Evolutionary conservation across 306 rosid genomes (phyloP).

Genomic region (Vicia sativa): DNA sequence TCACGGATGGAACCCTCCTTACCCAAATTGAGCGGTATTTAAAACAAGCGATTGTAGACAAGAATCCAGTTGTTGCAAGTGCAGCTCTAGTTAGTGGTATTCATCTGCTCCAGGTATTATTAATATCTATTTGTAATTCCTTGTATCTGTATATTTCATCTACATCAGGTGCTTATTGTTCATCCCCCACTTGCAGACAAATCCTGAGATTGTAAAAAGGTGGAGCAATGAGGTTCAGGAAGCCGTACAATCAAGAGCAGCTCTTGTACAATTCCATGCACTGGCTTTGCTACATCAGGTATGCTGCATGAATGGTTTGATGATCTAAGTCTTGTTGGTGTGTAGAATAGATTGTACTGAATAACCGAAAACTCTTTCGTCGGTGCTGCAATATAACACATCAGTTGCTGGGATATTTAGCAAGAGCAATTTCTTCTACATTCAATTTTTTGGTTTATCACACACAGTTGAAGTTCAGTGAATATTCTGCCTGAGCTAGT

Average conservation of each 20-base stretch:
- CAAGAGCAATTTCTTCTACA: not conserved
- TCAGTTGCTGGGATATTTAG: constrained; percentile 3
- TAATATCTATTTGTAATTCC: not conserved
- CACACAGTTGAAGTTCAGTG: not conserved
- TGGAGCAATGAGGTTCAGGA: constrained; percentile 99
- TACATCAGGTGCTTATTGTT: constrained; percentile 18
- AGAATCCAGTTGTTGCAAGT: constrained; percentile 99
- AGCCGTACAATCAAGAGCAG: constrained; percentile 98
- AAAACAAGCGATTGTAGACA: constrained; percentile 97
- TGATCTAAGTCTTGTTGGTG: constrained; percentile 10
- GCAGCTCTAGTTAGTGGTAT: constrained; percentile 97
- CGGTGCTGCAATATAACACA: constrained; percentile 11
- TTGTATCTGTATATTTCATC: constrained; percentile 22
- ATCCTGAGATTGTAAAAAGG: constrained; percentile 96
- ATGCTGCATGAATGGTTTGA: constrained; percentile 42
- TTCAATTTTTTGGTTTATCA: constrained; percentile 17
- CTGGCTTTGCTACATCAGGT: constrained; percentile 97
- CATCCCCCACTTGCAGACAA: constrained; percentile 59
- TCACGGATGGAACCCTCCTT: constrained; percentile 97
- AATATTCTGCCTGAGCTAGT: constrained; percentile 21
- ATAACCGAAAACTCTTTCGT: not conserved
- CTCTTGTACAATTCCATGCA: constrained; percentile 98
- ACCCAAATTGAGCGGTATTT: constrained; percentile 94
- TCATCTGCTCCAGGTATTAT: constrained; percentile 91
- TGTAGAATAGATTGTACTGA: constrained; percentile 16